Percentiles rank a stretch among this genome's conserved stretches.
These are phyloP conservation scores for Crotalaria pallida DNA, from an alignment of 306 rosid genomes.

Conservation along the genomic window DNA sequence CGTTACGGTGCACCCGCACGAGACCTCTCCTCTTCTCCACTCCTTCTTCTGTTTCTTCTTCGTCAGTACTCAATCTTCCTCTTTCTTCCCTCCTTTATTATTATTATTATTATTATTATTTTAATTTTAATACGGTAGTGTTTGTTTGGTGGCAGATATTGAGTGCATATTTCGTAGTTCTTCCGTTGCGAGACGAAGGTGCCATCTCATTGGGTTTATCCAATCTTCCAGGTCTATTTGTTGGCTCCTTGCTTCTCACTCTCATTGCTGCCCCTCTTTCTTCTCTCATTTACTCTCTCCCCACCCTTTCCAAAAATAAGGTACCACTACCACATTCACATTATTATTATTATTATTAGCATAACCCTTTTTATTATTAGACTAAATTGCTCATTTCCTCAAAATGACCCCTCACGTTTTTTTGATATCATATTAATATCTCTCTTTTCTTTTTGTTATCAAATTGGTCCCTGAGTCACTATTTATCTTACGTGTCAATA, in stretches of 20 bases:
- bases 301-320: constrained; percentile 71
- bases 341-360: not conserved
- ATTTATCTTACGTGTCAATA: too few species aligned
- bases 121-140: not conserved
- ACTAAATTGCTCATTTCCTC: not conserved
- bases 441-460: too few species aligned
- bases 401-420: too few species aligned
- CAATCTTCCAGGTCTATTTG: constrained; percentile 69
- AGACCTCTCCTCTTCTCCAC: constrained; percentile 68
- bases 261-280: constrained; percentile 82
- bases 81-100: not conserved
- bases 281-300: constrained; percentile 73
- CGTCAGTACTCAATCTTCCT: constrained; percentile 38
- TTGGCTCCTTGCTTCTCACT: constrained; percentile 81
- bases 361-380: not conserved
- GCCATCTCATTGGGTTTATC: constrained; percentile 87
- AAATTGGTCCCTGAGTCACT: too few species aligned
- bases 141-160: constrained; percentile 60
- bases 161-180: constrained; percentile 93
- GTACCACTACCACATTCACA: too few species aligned
- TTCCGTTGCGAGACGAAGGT: constrained; percentile 95
- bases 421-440: too few species aligned
- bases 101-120: not conserved
- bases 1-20: constrained; percentile 86
- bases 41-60: constrained; percentile 89